phyloP scores from a whole-genome alignment of 176 grass and related monocot species.

The Areca catechu region DNA sequence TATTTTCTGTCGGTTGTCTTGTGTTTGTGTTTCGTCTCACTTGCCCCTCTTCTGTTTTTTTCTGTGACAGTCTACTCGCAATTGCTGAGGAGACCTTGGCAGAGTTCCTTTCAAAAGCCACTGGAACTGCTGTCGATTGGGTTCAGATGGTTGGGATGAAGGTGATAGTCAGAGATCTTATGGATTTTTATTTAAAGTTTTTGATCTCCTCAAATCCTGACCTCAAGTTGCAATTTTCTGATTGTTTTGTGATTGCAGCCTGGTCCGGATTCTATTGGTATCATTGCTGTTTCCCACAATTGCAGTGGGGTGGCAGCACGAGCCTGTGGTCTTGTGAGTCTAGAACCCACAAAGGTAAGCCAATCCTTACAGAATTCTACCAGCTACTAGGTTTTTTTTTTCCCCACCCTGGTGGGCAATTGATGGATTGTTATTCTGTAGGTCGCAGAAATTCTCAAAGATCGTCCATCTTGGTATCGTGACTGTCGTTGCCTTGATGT shows the following conservation, averaged over 20 bases:
- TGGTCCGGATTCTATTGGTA: conserved; percentile 15
- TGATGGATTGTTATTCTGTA: not conserved
- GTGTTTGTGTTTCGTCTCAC: not conserved
- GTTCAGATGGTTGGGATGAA: conserved; percentile 99
- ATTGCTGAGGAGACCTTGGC: conserved; percentile 98
- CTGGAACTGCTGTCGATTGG: conserved; percentile 94
- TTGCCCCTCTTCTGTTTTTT: conserved; percentile 8
- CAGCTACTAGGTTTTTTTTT: no score
- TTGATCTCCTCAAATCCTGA: no score
- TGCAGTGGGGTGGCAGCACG: conserved; percentile 11
- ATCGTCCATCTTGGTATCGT: conserved; percentile 17
- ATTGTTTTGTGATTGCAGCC: not conserved
- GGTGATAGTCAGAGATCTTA: conserved; percentile 22
- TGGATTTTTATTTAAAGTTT: no score
- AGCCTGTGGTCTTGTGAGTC: conserved; percentile 1
- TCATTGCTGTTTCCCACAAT: conserved; percentile 14
- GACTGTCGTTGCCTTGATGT: conserved; percentile 8
- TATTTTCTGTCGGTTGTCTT: not conserved
- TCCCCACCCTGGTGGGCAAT: no score
- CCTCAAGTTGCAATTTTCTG: no score
- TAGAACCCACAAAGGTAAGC: no score
- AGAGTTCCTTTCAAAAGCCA: conserved; percentile 98
- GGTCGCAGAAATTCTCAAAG: conserved; percentile 9
- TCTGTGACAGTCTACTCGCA: conserved; percentile 15
- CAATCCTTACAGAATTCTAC: no score